phyloP scores from a whole-genome alignment of 805 yeast genomes.

The Wickerhamomyces bovis region DNA sequence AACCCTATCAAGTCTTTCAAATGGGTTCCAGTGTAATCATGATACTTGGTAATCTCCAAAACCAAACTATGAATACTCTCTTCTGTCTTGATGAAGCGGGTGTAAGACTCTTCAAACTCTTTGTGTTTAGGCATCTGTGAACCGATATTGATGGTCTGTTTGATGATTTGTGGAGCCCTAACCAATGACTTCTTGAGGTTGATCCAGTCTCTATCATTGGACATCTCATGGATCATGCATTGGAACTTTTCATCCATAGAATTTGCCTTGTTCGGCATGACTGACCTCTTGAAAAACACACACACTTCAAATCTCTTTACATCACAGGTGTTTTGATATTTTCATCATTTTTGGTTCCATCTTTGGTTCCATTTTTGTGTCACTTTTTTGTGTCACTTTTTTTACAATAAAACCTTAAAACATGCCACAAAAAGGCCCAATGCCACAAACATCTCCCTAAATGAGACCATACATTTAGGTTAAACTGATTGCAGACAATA shows the following conservation, averaged over 20 bases:
- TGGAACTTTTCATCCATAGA: conserved; percentile 14
- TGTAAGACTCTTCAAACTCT: conserved; percentile 6
- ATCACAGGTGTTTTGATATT: background rate
- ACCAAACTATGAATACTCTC: conserved; percentile 8
- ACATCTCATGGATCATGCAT: conserved; percentile 20
- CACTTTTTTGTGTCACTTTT: background rate
- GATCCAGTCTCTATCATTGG: conserved; percentile 22
- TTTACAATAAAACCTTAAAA: too few species aligned
- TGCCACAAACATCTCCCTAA: too few species aligned
- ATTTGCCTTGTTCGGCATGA: background rate
- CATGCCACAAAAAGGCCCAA: too few species aligned
- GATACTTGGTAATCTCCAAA: conserved; percentile 8
- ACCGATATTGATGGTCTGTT: conserved; percentile 83
- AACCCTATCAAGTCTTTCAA: background rate
- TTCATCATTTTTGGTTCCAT: background rate
- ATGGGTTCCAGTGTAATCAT: background rate
- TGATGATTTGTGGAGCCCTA: conserved; percentile 86
- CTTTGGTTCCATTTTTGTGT: background rate
- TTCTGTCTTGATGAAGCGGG: conserved; percentile 2
- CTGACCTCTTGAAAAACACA: background rate
- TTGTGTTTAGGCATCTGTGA: conserved; percentile 46
- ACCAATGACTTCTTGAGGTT: conserved; percentile 63
- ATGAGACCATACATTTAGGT: too few species aligned
- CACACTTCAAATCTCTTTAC: background rate
- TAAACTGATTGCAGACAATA: too few species aligned